phyloP scores from a whole-genome alignment of 2,329 filamentous ascomycete genomes.

The Nemania serpens region DNA sequence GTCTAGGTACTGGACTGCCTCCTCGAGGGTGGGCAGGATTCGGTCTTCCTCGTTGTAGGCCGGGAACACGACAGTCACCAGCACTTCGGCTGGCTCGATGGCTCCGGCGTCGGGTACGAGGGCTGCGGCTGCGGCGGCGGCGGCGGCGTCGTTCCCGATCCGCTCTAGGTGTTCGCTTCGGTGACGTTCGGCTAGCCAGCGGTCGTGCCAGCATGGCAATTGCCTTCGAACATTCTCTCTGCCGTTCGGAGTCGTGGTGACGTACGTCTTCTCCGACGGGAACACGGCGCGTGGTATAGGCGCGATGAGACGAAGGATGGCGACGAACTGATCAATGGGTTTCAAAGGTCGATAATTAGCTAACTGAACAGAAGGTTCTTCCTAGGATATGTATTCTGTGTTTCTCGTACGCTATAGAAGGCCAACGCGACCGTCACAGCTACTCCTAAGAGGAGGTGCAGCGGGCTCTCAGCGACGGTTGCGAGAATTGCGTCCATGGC shows the following conservation, averaged over 20 bases:
- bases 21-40: constrained; percentile 82
- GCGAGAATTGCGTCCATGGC: constrained; percentile 33
- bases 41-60: constrained; percentile 94
- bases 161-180: constrained; percentile 49
- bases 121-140: constrained; percentile 44
- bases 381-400: not conserved
- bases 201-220: constrained; percentile 88
- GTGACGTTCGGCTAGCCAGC: constrained; percentile 66
- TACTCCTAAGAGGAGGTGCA: constrained; percentile 45
- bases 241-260: constrained; percentile 72
- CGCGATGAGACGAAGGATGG: constrained; percentile 74
- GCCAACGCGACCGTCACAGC: constrained; percentile 42
- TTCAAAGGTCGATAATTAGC: constrained; percentile 17
- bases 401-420: constrained; percentile 46
- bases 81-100: constrained; percentile 78
- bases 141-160: constrained; percentile 40
- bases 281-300: constrained; percentile 77
- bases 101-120: constrained; percentile 51
- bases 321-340: constrained; percentile 58
- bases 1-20: constrained; percentile 87
- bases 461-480: constrained; percentile 44
- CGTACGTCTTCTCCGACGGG: constrained; percentile 83
- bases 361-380: not conserved
- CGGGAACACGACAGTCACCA: constrained; percentile 89
- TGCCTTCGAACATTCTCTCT: constrained; percentile 55